Evolutionary conservation across 257 asterid genomes (phyloP), one percentile per base, ranked within the genome.

Genomic region (Scutellaria barbata): DNA sequence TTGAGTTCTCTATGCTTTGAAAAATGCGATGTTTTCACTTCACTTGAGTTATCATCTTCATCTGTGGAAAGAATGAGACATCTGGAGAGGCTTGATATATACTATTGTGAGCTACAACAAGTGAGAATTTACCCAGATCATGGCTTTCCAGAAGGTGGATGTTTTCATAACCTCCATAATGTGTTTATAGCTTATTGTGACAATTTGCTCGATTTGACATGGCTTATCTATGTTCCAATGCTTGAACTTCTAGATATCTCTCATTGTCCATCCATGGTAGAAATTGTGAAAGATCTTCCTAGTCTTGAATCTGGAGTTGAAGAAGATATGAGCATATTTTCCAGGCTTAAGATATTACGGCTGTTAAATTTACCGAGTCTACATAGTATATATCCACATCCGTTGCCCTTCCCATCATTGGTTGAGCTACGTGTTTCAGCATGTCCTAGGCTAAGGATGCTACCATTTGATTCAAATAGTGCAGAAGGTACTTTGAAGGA

Each of bases 211-310:
- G 69, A 74, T n/a, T 41, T 66, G 42, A 57, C 79, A 10, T 74
- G 74, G 74, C 74, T 74, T 7, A 42, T 58, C 18, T 16, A 58
- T 6, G 79, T 74, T 40, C 79, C 79, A 52, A 37, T 46, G 47
- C 74, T 74, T 39, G 79, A 74, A 22, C 16, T 57, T 67, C 68
- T 74, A n/a, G 79, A 74, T 7, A 68, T 74, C 8, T 50, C 79
- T 74, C 79, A 74, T n/a, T 74, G 79, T 59, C 56, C 53, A 40
- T 74, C 74, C 5, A 74, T 74, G 79, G 51, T 48, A 14, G 79
- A 67, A 42, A 74, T 74, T 57, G 79, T 74, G n/a, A 12, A 30
- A 43, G 67, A 4, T 52, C 56, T 4, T 20, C 50, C 71, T 17
- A 25, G 55, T 54, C 40, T 8, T 12, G 22, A 2, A 16, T 10